Evolutionary conservation across 2,329 filamentous ascomycete species (phyloP), one percentile per base, ranked within the genome.

Genomic region (Penicillium sp.): DNA sequence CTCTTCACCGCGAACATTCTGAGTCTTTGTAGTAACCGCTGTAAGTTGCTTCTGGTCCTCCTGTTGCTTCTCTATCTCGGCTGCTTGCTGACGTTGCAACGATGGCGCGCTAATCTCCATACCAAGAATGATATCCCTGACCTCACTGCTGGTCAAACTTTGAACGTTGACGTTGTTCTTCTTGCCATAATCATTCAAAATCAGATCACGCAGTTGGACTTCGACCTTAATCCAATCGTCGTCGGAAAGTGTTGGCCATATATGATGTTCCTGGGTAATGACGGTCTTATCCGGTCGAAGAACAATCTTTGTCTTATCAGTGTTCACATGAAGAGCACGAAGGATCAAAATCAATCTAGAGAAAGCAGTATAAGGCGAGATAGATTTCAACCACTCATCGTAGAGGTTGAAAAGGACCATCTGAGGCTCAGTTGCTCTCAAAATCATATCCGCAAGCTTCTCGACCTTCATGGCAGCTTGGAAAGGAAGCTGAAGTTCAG

Each of bases 181-280:
- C 84, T 97, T 99, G 70, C 94, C 94, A 71, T 99, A 99, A 71
- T 99, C 94, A 64, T 97, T 97, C 64, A 99, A 72, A 66, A 99
- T 99, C 63, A 99, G 79, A 79, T 99, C 94, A 72, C 94, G 88
- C 43, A 99, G 80, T 70, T 96, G 90, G 47, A 91, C 91, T 80
- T 99, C 94, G n/a, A 99, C 91, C 83, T 97, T 97, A 76, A 99
- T 94, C 94, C 94, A 99, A 61, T 96, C 92, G 66, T 99, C 94
- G 62, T 99, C 94, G 0, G 90, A 87, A 55, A 99, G 78, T 0
- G 91, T 88, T 0, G 94, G 94, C 94, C 94, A 99, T 70, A 99
- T 99, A 72, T 99, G 94, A 76, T 99, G 94, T 68, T 97, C 92
- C 66, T 97, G 91, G 0, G 94, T 99, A 67, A 99, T 96, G 62